These are phyloP conservation scores for Arachis stenosperma DNA, from an alignment of 306 rosid species.

Conservation along the genomic window DNA sequence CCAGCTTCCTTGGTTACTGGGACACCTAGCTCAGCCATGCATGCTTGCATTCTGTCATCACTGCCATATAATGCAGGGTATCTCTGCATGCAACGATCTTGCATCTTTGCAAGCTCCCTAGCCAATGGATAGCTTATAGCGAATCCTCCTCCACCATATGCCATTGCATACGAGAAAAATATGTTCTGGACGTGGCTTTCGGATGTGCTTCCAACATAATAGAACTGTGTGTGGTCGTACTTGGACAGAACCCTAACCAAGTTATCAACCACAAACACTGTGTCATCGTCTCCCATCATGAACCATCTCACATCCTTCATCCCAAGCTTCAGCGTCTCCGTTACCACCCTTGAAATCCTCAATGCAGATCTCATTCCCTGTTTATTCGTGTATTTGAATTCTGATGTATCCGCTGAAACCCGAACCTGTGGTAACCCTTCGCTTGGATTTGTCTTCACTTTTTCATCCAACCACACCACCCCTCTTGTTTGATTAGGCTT, in stretches of 20 bases:
- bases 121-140: conserved; percentile 91
- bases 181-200: conserved; percentile 91
- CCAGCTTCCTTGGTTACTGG: conserved; percentile 83
- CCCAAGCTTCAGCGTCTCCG: conserved; percentile 80
- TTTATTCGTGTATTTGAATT: conserved; percentile 62
- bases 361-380: conserved; percentile 81
- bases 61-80: conserved; percentile 84
- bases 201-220: conserved; percentile 79
- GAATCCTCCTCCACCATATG: conserved; percentile 89
- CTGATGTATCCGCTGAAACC: conserved; percentile 60
- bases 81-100: conserved; percentile 76
- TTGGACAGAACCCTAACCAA: conserved; percentile 64
- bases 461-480: conserved; percentile 75
- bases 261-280: conserved; percentile 76
- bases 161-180: conserved; percentile 79
- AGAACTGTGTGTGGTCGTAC: conserved; percentile 72
- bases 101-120: conserved; percentile 74
- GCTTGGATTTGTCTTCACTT: conserved; percentile 33
- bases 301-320: conserved; percentile 85
- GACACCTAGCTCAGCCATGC: conserved; percentile 89
- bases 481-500: conserved; percentile 74
- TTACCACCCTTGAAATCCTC: conserved; percentile 76
- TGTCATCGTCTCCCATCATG: conserved; percentile 92
- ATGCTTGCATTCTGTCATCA: conserved; percentile 88
- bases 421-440: conserved; percentile 67